Evolutionary conservation across 495 filamentous ascomycete genomes (phyloP), one percentile per base, ranked within the genome.

Genomic region (Penicillium odoratum): DNA sequence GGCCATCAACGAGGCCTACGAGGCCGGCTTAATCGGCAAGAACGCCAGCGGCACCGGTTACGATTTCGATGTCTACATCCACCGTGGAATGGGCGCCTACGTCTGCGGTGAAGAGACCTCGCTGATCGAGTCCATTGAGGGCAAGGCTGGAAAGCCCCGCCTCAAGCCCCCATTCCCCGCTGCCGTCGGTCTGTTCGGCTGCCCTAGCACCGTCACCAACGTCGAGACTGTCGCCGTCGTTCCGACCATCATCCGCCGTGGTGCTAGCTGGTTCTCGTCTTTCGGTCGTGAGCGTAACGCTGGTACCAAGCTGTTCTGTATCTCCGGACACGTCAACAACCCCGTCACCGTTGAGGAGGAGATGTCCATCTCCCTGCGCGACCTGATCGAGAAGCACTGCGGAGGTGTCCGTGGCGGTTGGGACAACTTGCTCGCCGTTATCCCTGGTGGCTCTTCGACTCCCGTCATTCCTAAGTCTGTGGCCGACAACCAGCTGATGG

Each of bases 271-370:
- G 94, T 98, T 98, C 75, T 88, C 88, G 51, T 78, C 78, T 15
- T 97, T 98, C 69, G 94, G 94, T 34, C 92, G 94, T 56, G 93
- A 97, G 76, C 87, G 92, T 63, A 98, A 98, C 76, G 80, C 87
- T 55, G 94, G 94, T 70, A 98, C 94, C 45, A 98, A 98, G 82
- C 86, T 98, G 36, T 98, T 89, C 85, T 97, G 93, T 78, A 97
- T 98, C 76, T 97, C 92, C 36, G 94, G 94, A 26, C 91, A 98
- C 74, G 94, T 98, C 79, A 98, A 98, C 84, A 95, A 98, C 81
- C 94, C 94, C 49, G 89, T 83, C 73, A 98, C 95, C 8, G 93
- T 98, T 46, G 94, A 98, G 73, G 94, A 98, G 75, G 93, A 98
- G 77, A 98, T 98, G 94, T 92, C 88, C 63, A 98, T 98, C 61